Evolutionary conservation across 2,329 filamentous ascomycete species (phyloP).

Genomic region (Plenodomus biglobosus): DNA sequence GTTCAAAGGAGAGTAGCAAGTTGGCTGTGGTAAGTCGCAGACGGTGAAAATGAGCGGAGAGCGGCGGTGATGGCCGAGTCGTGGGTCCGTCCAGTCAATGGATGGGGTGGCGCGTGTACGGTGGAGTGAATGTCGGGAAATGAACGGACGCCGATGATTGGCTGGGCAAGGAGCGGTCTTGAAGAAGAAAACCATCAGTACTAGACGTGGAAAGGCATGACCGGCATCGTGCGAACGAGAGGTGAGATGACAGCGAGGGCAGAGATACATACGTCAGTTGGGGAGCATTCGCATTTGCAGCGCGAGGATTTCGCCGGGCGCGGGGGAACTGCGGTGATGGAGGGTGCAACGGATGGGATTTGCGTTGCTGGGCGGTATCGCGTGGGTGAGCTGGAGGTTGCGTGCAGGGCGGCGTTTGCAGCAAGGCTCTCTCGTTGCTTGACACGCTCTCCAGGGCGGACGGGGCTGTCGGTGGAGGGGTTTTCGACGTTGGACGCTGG

Average conservation of each 20-base stretch:
- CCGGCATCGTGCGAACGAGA: no score
- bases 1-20: conserved; percentile 30
- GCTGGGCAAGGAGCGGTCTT: conserved; percentile 33
- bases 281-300: conserved; percentile 43
- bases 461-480: conserved; percentile 10
- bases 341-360: conserved; percentile 4
- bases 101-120: conserved; percentile 22
- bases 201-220: conserved; percentile 10
- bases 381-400: no score
- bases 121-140: conserved; percentile 42
- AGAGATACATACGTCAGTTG: conserved; percentile 33
- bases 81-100: conserved; percentile 45
- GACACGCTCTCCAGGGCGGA: conserved; percentile 11
- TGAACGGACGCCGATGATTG: conserved; percentile 47
- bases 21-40: conserved; percentile 21
- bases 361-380: no score
- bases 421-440: no score
- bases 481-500: conserved; percentile 29
- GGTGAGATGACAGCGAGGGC: conserved; percentile 3
- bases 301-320: conserved; percentile 1
- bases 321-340: conserved; percentile 5
- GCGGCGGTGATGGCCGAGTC: conserved; percentile 27
- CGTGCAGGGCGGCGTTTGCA: no score
- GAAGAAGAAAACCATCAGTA: conserved; percentile 30
- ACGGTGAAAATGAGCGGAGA: conserved; percentile 38